Evolutionary conservation across 2,329 filamentous ascomycete species (phyloP), one percentile per base, ranked within the genome.

Genomic region (Phialophora tarda): DNA sequence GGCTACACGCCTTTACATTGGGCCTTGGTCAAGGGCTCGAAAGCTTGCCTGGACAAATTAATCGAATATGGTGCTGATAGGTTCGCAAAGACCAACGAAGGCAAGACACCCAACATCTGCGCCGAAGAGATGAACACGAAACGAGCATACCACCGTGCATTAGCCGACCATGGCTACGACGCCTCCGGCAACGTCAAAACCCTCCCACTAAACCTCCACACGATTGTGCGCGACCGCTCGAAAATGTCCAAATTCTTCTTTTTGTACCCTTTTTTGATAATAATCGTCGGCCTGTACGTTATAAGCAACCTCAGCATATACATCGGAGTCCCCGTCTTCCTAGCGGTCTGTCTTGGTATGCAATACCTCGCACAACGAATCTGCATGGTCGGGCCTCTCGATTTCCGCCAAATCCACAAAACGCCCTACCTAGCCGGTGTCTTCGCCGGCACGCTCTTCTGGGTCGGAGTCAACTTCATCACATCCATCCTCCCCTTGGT

Each of bases 361-460:
- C 91, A 97, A 73, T 92, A 87, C 85, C 81, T 88, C 62, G 92
- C 91, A 5, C 88, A 91, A 76, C 89, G 91, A 78, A 82, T 94
- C 44, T 83, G 96, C 63, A 88, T 89, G 69, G 93, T 91, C 82
- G 93, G 91, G 21, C 93, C 93, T 11, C 84, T 89, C 2, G 92
- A 97, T 74, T 96, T 96, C 89, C 90, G 92, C 73, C 87, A 90
- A 71, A 89, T 98, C 73, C 93, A 97, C 76, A 92, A 90, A 80
- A 98, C 95, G 89, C 94, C 95, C 12, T 98, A 93, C 85, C 83
- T 99, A 72, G 89, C 95, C 0, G 95, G 95, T 64, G 93, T 99
- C 68, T 99, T 99, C 80, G 90, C 93, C 0, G 93, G 84, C 1
- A 91, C 93, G 0, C 79, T 97, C 21, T 96, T 96, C 75, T 89